Evolutionary conservation across 164 flowering plant genomes (phyloP), one percentile per base, ranked within the genome.

Genomic region (Pachysandra terminalis): DNA sequence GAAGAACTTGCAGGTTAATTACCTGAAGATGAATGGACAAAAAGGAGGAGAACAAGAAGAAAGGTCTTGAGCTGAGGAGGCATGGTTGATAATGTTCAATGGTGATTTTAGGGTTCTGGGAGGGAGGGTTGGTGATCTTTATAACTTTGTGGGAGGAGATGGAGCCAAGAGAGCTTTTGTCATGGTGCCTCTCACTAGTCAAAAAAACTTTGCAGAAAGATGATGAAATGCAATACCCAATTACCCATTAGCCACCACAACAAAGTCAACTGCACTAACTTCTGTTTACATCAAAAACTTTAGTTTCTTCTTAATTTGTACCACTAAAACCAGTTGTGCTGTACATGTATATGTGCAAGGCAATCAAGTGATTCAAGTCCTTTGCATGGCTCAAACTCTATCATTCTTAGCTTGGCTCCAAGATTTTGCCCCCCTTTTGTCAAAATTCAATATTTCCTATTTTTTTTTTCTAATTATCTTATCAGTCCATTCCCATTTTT

Each of bases 251-350:
- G 56, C 51, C 76, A 71, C 80, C 75, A 79, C 12, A n/a, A 48
- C 68, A 56, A 81, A 82, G 85, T 81, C 86, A 84, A 84, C 85
- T 82, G 61, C 76, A 77, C 81, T 73, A 71, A 28, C 65, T 69
- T 28, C 28, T 66, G 66, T 61, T 32, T 59, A 51, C 73, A 70
- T 69, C 58, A 68, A 61, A 53, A n/a, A n/a, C n/a, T n/a, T n/a
- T n/a, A n/a, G n/a, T n/a, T n/a, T n/a, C n/a, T n/a, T n/a, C n/a
- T n/a, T n/a, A n/a, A n/a, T n/a, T n/a, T n/a, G n/a, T n/a, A n/a
- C n/a, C n/a, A n/a, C n/a, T n/a, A n/a, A n/a, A n/a, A n/a, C n/a
- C n/a, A n/a, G n/a, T n/a, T n/a, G n/a, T n/a, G n/a, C n/a, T n/a
- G n/a, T n/a, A n/a, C n/a, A 67, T 70, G 69, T 71, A 74, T 63